Conservation (phyloP, 495 filamentous ascomycete genomes). For the Pseudotulostoma volvatum region DNA sequence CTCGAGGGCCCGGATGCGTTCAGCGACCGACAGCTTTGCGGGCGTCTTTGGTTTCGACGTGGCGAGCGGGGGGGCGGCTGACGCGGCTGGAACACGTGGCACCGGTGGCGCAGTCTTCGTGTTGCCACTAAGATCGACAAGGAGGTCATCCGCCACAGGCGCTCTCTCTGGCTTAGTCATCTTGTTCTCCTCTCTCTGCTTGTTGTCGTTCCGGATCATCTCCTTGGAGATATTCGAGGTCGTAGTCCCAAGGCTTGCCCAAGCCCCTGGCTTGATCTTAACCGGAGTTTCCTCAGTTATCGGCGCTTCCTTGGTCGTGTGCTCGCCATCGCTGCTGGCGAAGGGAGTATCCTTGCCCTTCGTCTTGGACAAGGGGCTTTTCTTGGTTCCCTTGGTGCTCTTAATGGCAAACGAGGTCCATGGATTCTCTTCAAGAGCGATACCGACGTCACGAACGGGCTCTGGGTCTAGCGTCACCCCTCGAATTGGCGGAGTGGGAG, state of each 20-base stretch:
- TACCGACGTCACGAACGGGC: no score
- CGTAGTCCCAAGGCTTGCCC: conserved; percentile 27
- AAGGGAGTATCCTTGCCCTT: conserved; percentile 9
- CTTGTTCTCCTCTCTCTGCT: no score
- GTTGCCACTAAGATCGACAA: conserved; percentile 20
- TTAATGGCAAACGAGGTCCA: conserved; percentile 26
- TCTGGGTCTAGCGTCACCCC: conserved; percentile 29
- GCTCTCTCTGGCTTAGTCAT: conserved; percentile 24
- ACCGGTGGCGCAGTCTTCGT: conserved; percentile 13
- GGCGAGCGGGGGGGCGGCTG: conserved; percentile 16
- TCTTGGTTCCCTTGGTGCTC: conserved; percentile 22
- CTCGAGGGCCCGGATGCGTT: conserved; percentile 33
- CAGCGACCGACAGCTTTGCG: conserved; percentile 28
- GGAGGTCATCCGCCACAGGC: conserved; percentile 11
- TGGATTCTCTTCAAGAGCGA: conserved; percentile 16
- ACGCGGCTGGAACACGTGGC: conserved; percentile 20
- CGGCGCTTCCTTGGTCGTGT: conserved; percentile 14
- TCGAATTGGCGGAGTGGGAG: conserved; percentile 34
- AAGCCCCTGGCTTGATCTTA: conserved; percentile 28
- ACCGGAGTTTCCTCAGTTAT: conserved; percentile 17
- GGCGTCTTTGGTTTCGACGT: conserved; percentile 28
- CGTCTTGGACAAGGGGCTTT: conserved; percentile 7
- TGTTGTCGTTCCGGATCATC: no score
- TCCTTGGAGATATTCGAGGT: conserved; percentile 20
- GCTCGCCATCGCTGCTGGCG: no score